Evolutionary conservation across 2,329 filamentous ascomycete genomes (phyloP).

Genomic region (Clathrospora elynae): DNA sequence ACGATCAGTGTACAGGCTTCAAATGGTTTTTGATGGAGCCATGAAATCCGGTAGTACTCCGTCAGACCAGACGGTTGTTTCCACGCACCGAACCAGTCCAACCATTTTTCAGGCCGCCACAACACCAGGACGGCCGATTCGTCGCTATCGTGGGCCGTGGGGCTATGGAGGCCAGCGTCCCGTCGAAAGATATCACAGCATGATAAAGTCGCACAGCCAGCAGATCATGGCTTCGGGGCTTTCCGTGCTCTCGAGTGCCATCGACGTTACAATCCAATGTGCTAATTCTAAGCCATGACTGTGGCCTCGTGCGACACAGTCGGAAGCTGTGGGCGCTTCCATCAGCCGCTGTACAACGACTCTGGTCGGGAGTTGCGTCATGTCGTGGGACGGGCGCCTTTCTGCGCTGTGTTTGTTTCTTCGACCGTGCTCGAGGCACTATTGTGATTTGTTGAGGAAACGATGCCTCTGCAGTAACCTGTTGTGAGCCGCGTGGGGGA

Average conservation of each 20-base stretch:
- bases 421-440: conserved; percentile 3
- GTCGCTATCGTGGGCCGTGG: conserved; percentile 17
- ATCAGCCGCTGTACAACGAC: conserved; percentile 22
- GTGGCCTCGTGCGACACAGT: conserved; percentile 6
- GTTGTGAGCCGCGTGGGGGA: conserved; percentile 13
- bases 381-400: conserved; percentile 17
- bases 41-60: too few species aligned
- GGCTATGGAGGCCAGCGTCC: conserved; percentile 15
- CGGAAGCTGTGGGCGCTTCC: conserved; percentile 9
- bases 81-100: conserved; percentile 17
- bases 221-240: conserved; percentile 12
- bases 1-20: conserved; percentile 20
- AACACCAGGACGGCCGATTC: conserved; percentile 7
- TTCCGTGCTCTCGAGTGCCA: conserved; percentile 10
- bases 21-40: too few species aligned
- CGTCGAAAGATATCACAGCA: conserved; percentile 17
- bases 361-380: conserved; percentile 10
- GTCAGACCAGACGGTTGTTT: conserved; percentile 12
- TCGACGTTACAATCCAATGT: conserved; percentile 17
- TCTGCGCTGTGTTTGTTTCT: conserved; percentile 7
- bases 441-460: too few species aligned
- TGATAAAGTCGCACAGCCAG: conserved; percentile 19
- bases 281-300: conserved; percentile 6
- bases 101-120: conserved; percentile 21
- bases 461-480: too few species aligned